These are phyloP conservation scores for Senna tora DNA, from an alignment of 306 rosid species.

Conservation along the genomic window DNA sequence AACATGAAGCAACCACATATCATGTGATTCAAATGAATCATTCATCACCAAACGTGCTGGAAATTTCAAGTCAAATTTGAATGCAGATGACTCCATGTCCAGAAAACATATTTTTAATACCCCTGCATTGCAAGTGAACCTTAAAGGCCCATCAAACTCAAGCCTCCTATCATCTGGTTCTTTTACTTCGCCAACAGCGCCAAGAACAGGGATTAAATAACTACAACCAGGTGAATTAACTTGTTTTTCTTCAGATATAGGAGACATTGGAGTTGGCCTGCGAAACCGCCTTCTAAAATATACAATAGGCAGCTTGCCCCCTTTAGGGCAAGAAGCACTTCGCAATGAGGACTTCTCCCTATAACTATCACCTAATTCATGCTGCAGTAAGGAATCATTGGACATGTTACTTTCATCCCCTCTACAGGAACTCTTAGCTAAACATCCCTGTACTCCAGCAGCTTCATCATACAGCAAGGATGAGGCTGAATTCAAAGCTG, in stretches of 20 bases:
- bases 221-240: conserved; percentile 36
- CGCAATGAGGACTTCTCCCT: conserved; percentile 46
- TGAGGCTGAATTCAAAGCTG: conserved; percentile 39
- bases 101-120: conserved; percentile 40
- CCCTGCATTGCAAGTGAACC: conserved; percentile 52
- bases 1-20: conserved; percentile 48
- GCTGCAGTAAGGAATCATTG: conserved; percentile 35
- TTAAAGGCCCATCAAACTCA: conserved; percentile 44
- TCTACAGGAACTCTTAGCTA: conserved; percentile 37
- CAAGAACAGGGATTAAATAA: conserved; percentile 26
- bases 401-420: conserved; percentile 40
- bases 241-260: conserved; percentile 33
- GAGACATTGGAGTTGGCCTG: conserved; percentile 43
- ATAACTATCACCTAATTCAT: conserved; percentile 41
- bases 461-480: conserved; percentile 41
- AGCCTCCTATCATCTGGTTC: conserved; percentile 40
- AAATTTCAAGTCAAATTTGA: conserved; percentile 45
- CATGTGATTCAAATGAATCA: conserved; percentile 42
- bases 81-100: conserved; percentile 41
- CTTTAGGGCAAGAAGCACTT: conserved; percentile 40
- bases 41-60: conserved; percentile 46
- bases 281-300: conserved; percentile 71
- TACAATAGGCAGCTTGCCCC: conserved; percentile 65
- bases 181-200: conserved; percentile 31
- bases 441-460: conserved; percentile 29